These are phyloP conservation scores for Tolypocladium amazonense DNA, from an alignment of 2,329 filamentous ascomycete genomes.

Conservation along the genomic window DNA sequence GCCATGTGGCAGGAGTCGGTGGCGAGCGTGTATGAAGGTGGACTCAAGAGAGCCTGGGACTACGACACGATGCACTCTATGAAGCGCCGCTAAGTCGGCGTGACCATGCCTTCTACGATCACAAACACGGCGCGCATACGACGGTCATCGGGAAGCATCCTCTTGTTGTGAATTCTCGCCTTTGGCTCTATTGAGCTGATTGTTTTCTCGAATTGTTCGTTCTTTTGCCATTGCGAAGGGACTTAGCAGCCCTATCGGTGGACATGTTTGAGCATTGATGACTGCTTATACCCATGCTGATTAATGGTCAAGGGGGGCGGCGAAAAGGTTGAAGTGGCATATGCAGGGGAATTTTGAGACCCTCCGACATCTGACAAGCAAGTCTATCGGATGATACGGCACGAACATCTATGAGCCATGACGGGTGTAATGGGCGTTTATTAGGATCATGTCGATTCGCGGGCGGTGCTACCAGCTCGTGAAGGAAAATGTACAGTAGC, in stretches of 20 bases:
- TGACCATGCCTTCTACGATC: background rate
- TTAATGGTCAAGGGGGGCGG: background rate
- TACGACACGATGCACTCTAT: constrained; percentile 30
- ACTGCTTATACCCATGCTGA: background rate
- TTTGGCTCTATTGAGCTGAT: background rate
- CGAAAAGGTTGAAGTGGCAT: background rate
- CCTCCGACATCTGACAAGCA: background rate
- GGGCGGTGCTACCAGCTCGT: background rate
- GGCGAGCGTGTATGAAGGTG: constrained; percentile 56
- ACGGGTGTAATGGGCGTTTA: background rate
- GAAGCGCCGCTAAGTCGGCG: constrained; percentile 13
- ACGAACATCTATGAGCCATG: background rate
- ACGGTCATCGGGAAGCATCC: too few species aligned
- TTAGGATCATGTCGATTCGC: background rate
- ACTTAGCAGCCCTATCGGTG: background rate
- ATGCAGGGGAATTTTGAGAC: background rate
- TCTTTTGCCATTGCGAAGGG: background rate
- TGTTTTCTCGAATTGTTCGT: background rate
- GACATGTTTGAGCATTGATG: background rate
- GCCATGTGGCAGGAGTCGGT: constrained; percentile 68
- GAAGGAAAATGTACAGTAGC: background rate
- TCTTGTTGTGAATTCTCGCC: background rate
- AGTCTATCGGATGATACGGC: background rate
- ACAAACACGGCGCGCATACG: background rate
- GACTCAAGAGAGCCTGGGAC: constrained; percentile 52